phyloP scores from a whole-genome alignment of 495 filamentous ascomycete genomes.

The Penicillium antarcticum region DNA sequence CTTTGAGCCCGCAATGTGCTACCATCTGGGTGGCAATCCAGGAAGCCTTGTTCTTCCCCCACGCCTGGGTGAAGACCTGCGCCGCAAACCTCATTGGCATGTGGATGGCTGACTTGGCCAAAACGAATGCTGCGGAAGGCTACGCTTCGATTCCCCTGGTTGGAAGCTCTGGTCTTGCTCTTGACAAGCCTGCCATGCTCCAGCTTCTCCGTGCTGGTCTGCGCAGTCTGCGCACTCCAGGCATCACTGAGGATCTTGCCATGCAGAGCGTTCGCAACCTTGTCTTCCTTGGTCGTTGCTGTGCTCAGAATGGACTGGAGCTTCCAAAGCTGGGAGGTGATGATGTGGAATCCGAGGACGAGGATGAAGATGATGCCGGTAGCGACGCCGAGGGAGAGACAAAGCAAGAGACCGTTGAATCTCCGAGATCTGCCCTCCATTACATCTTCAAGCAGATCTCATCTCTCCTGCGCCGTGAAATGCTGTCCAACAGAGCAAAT shows the following conservation, averaged over 20 bases:
- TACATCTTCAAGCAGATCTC: slow-evolving; percentile 75
- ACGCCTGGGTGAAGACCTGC: slow-evolving; percentile 73
- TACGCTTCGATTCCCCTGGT: slow-evolving; percentile 57
- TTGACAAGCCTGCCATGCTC: slow-evolving; percentile 62
- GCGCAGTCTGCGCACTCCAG: slow-evolving; percentile 61
- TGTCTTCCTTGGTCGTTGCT: slow-evolving; percentile 68
- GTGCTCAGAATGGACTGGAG: slow-evolving; percentile 59
- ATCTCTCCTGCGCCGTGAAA: slow-evolving; percentile 74
- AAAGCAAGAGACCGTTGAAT: slow-evolving; percentile 19
- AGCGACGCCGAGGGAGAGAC: slow-evolving; percentile 28
- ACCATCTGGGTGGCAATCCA: slow-evolving; percentile 65
- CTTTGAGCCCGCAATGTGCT: slow-evolving; percentile 53
- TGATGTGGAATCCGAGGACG: slow-evolving; percentile 37
- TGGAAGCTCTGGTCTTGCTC: slow-evolving; percentile 66
- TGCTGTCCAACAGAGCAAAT: slow-evolving; percentile 55
- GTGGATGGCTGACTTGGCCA: slow-evolving; percentile 76
- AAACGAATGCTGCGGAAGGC: slow-evolving; percentile 50
- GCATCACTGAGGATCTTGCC: slow-evolving; percentile 64
- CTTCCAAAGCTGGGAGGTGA: slow-evolving; percentile 38
- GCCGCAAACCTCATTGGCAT: slow-evolving; percentile 70
- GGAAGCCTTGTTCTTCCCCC: slow-evolving; percentile 66
- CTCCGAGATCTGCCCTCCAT: slow-evolving; percentile 51
- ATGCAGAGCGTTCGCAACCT: slow-evolving; percentile 73
- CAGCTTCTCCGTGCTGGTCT: slow-evolving; percentile 62
- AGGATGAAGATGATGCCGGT: slow-evolving; percentile 41